A percentile compares a stretch with the other conserved stretches of the same genome.
These are phyloP conservation scores for Eucalyptus regnans DNA, from an alignment of 345 rosid genomes.

Conservation along the genomic window DNA sequence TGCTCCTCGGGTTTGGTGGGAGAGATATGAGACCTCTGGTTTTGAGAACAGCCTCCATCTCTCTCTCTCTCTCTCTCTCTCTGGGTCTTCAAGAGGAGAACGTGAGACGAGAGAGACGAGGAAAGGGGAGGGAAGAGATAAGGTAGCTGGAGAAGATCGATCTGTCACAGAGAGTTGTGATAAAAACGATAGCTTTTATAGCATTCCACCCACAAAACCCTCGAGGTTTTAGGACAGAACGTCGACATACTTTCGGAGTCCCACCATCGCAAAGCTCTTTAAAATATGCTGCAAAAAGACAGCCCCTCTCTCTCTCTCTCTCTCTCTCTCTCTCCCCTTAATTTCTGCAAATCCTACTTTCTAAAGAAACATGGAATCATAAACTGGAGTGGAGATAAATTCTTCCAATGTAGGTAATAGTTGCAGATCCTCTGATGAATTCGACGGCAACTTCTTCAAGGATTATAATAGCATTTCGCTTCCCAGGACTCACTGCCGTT, in stretches of 20 bases:
- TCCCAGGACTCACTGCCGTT: neutral
- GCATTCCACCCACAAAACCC: neutral
- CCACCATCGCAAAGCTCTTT: neutral
- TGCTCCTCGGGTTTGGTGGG: slow-evolving; percentile 44
- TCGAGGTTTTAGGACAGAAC: neutral
- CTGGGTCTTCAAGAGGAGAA: neutral
- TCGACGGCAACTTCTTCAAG: neutral
- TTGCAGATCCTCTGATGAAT: neutral
- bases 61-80: slow-evolving; percentile 6
- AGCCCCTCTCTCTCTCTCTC: neutral
- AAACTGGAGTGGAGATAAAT: rapidly evolving
- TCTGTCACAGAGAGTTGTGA: neutral
- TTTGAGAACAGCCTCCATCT: slow-evolving; percentile 68
- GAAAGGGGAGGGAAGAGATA: neutral
- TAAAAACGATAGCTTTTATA: neutral
- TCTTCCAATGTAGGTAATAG: neutral
- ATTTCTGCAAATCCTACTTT: neutral
- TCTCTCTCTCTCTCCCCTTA: neutral
- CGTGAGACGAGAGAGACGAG: neutral
- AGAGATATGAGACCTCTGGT: slow-evolving; percentile 67
- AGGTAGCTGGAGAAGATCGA: neutral
- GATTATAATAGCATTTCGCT: neutral
- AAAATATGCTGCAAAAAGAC: neutral
- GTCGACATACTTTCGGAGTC: neutral
- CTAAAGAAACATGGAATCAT: neutral